These are phyloP conservation scores for Xylariaceae sp. DNA, from an alignment of 2,329 filamentous ascomycete species.

Conservation along the genomic window DNA sequence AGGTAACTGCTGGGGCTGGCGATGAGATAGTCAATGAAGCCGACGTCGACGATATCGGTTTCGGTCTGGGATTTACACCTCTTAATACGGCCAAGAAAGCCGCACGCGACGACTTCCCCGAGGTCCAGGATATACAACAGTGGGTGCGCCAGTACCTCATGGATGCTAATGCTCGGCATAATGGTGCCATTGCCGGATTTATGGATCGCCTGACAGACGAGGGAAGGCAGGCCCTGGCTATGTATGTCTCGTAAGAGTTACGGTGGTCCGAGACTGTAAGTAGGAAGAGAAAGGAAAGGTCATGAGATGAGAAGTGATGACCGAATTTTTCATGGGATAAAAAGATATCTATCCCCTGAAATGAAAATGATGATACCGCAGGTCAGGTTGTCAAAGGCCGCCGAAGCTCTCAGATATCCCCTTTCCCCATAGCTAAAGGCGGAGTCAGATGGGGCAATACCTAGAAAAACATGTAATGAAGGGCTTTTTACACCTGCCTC, in stretches of 20 bases:
- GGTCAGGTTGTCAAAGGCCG: background rate
- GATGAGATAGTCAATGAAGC: slow-evolving; percentile 78
- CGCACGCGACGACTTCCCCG: slow-evolving; percentile 74
- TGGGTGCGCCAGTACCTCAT: slow-evolving; percentile 80
- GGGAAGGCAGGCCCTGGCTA: slow-evolving; percentile 47
- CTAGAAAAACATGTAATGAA: background rate
- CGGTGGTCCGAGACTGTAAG: background rate
- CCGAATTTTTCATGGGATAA: background rate
- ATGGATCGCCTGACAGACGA: slow-evolving; percentile 66
- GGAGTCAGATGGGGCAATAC: background rate
- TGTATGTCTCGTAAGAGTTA: slow-evolving; percentile 38
- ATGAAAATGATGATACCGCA: background rate
- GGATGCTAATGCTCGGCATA: slow-evolving; percentile 67
- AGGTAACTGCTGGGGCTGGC: slow-evolving; percentile 56
- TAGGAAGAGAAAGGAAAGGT: background rate
- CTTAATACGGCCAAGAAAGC: slow-evolving; percentile 82
- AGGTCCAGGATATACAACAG: slow-evolving; percentile 71
- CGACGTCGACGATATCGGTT: slow-evolving; percentile 90
- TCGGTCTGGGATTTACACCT: slow-evolving; percentile 89
- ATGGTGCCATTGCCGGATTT: slow-evolving; percentile 64
- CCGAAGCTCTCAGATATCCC: background rate
- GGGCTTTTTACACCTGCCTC: background rate
- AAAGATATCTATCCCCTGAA: background rate
- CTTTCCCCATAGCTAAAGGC: background rate
- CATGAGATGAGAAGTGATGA: background rate